A percentile compares a stretch with the other conserved stretches of the same genome.
These are phyloP conservation scores for Penicillium sp. DNA, from an alignment of 2,329 filamentous ascomycete species.

Conservation along the genomic window DNA sequence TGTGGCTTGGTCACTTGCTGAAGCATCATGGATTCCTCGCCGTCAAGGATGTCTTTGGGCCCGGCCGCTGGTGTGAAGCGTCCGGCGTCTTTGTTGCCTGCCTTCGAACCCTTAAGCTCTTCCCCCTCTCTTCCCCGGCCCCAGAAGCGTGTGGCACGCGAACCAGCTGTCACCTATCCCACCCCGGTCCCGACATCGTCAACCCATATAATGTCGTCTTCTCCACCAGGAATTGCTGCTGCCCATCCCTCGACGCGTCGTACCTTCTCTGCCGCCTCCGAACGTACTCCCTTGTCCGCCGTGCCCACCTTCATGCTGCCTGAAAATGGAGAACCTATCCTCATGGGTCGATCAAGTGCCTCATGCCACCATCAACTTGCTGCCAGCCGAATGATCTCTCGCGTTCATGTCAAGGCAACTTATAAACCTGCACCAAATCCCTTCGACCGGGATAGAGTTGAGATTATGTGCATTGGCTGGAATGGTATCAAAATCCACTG, in stretches of 20 bases:
- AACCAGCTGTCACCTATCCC: conserved; percentile 68
- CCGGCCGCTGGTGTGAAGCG: conserved; percentile 46
- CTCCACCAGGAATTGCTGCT: conserved; percentile 62
- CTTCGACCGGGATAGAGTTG: conserved; percentile 73
- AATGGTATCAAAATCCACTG: conserved; percentile 93
- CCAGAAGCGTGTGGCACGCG: conserved; percentile 48
- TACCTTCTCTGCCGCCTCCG: conserved; percentile 61
- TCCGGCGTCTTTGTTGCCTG: conserved; percentile 49
- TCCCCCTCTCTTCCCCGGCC: conserved; percentile 51
- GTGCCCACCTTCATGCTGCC: conserved; percentile 81
- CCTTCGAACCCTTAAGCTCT: conserved; percentile 51
- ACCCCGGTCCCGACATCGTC: conserved; percentile 93
- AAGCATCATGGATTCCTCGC: conserved; percentile 42
- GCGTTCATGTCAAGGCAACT: conserved; percentile 85
- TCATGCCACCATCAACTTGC: conserved; percentile 95
- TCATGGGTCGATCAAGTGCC: conserved; percentile 91
- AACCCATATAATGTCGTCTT: conserved; percentile 85
- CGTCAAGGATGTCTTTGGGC: conserved; percentile 35
- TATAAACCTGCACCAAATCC: conserved; percentile 71
- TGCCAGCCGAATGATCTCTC: conserved; percentile 86
- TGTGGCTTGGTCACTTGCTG: conserved; percentile 7
- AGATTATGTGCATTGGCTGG: conserved; percentile 92
- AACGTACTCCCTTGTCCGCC: conserved; percentile 78
- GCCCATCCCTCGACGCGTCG: conserved; percentile 59
- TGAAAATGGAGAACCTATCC: conserved; percentile 75